Conservation (phyloP, 2,329 filamentous ascomycete species). For the Ascochyta pisi region DNA sequence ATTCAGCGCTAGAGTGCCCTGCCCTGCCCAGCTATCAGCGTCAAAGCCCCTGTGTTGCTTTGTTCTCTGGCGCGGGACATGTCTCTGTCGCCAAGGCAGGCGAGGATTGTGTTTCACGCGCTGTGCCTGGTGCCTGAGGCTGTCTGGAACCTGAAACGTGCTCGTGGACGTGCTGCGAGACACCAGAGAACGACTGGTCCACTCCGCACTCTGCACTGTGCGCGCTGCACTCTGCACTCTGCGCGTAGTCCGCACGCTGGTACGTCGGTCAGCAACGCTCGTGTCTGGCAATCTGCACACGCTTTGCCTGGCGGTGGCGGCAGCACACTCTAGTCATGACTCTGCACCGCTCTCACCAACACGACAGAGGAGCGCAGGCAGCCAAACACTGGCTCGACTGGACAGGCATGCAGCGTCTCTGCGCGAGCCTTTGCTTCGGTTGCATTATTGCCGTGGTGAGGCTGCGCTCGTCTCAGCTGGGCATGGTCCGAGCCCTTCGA, state of each 20-base stretch:
- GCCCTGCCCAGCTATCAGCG: not conserved
- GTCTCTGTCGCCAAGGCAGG: not conserved
- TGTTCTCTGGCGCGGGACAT: not conserved
- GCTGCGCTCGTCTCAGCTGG: slow-evolving; percentile 32
- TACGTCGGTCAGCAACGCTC: not conserved
- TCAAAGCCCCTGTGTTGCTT: slow-evolving; percentile 5
- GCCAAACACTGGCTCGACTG: slow-evolving; percentile 4
- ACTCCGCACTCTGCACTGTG: not conserved
- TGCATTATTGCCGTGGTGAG: slow-evolving; percentile 17
- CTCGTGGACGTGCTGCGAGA: not conserved
- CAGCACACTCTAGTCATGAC: not conserved
- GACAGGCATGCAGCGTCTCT: not conserved
- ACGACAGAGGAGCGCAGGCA: not conserved
- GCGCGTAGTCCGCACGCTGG: too few relatives aligned
- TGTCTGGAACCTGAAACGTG: slow-evolving; percentile 2
- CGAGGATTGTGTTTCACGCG: slow-evolving; percentile 12
- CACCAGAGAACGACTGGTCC: not conserved
- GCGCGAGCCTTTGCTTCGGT: not conserved
- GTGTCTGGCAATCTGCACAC: not conserved
- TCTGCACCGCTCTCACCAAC: not conserved
- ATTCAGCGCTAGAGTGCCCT: not conserved
- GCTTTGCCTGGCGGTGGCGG: not conserved
- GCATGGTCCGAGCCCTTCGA: slow-evolving; percentile 26
- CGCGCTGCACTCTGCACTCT: too few relatives aligned
- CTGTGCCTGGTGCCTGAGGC: slow-evolving; percentile 8